These are phyloP conservation scores for Aspergillus flavus DNA, from an alignment of 2,329 filamentous ascomycete species.

Conservation along the genomic window DNA sequence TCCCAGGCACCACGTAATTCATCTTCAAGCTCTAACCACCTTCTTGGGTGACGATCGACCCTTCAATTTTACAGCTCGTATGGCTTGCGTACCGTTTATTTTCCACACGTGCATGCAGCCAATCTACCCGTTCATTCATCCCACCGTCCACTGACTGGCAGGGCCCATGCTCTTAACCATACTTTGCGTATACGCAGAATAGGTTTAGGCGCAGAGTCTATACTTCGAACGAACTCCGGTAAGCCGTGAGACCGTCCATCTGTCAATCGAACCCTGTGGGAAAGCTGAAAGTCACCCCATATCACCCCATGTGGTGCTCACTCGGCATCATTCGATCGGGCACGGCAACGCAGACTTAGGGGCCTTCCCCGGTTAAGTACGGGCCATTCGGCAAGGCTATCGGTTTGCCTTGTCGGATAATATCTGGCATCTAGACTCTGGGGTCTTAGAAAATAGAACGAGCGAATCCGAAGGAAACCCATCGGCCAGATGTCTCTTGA, in stretches of 20 bases:
- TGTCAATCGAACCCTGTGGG: neutral
- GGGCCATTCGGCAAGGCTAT: neutral
- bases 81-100: neutral
- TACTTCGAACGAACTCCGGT: neutral
- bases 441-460: neutral
- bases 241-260: neutral
- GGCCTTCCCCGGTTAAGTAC: neutral
- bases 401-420: conserved; percentile 3
- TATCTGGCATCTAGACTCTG: neutral
- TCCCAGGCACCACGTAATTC: conserved; percentile 6
- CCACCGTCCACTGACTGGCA: neutral
- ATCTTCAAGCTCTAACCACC: conserved; percentile 2
- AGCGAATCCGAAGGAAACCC: neutral
- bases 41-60: conserved; percentile 2
- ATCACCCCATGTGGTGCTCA: neutral
- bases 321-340: conserved; percentile 3
- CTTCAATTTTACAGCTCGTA: conserved; percentile 6
- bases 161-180: neutral
- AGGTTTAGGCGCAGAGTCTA: neutral
- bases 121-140: neutral
- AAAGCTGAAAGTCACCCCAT: neutral
- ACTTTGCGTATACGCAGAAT: neutral
- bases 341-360: neutral
- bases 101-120: neutral
- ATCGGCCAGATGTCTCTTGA: neutral